Evolutionary conservation across 345 rosid genomes (phyloP), one percentile per base, ranked within the genome.

Genomic region (Mallotus nudiflorus): DNA sequence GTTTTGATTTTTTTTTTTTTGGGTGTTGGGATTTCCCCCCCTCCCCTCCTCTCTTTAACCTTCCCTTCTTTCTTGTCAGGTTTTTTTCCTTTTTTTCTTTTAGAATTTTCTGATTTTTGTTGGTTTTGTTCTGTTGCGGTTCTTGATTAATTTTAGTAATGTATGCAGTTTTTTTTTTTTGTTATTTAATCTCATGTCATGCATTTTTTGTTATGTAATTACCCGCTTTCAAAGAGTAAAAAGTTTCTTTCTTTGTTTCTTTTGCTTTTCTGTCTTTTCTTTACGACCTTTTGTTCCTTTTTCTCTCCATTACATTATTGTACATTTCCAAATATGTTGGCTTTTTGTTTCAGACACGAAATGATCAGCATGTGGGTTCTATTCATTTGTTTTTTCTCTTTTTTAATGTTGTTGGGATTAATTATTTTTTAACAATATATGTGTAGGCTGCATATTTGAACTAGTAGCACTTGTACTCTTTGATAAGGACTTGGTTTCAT

Each of bases 401-500:
- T 6, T 40, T 27, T n/a, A n/a, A n/a, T n/a, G n/a, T n/a, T n/a
- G n/a, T n/a, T n/a, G n/a, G n/a, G n/a, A n/a, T n/a, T n/a, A n/a
- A n/a, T n/a, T n/a, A n/a, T n/a, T n/a, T n/a, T n/a, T n/a, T n/a
- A n/a, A n/a, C n/a, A 25, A 12, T 40, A 48, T 14, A 18, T 14
- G 37, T 42, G 63, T 55, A n/a, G 16, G 44, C 33, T 24, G 37
- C 20, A 9, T 39, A 27, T 18, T 68, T 54, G 12, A 16, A 42
- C 53, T 54, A 50, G 13, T 51, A 6, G 51, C 33, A 27, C 27
- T 44, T 55, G 71, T 68, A 55, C 53, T 10, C 29, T 57, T 1
- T 45, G 55, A 69, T 44, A 68, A 68, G 20, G 57, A 59, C 73
- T 40, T 10, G 3, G 46, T 46, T 59, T 45, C n/a, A 39, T 13